Percentiles rank a stretch among this genome's conserved stretches.
Conservation (phyloP, 2,329 filamentous ascomycete species). For the Arthrinium phaeospermum region DNA sequence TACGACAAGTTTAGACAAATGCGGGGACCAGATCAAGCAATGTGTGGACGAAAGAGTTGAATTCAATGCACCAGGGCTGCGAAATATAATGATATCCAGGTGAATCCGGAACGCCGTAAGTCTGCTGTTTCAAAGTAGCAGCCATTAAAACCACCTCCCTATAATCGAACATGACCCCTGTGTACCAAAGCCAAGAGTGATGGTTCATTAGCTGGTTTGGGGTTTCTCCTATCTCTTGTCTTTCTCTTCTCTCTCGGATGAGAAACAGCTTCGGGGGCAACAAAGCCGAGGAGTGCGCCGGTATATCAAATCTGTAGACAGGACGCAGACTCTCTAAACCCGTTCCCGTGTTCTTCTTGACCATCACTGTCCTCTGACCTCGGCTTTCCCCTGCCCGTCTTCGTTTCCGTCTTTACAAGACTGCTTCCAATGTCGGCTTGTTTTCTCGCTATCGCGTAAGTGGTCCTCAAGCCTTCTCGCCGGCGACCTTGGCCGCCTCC, state of each 20-base stretch:
- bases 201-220: not conserved
- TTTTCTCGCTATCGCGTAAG: not conserved
- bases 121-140: not conserved
- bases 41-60: not conserved
- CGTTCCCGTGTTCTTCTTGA: not conserved
- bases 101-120: slow-evolving; percentile 12
- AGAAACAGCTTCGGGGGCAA: not conserved
- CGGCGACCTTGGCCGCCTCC: not conserved
- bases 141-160: not conserved
- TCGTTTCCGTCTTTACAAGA: not conserved
- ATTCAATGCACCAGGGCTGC: not conserved
- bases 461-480: not conserved
- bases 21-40: not conserved
- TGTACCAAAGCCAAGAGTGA: not conserved
- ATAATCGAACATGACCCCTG: not conserved
- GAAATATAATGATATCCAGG: not conserved
- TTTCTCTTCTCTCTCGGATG: not conserved
- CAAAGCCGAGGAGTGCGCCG: not conserved
- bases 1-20: not conserved
- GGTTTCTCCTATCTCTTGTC: not conserved
- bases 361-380: not conserved
- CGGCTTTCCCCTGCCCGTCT: not conserved
- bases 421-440: not conserved
- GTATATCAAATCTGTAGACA: not conserved
- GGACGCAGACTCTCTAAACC: not conserved